These are phyloP conservation scores for Globisporangium lucens DNA, from an alignment of 352 stramenopile species.

Conservation along the genomic window DNA sequence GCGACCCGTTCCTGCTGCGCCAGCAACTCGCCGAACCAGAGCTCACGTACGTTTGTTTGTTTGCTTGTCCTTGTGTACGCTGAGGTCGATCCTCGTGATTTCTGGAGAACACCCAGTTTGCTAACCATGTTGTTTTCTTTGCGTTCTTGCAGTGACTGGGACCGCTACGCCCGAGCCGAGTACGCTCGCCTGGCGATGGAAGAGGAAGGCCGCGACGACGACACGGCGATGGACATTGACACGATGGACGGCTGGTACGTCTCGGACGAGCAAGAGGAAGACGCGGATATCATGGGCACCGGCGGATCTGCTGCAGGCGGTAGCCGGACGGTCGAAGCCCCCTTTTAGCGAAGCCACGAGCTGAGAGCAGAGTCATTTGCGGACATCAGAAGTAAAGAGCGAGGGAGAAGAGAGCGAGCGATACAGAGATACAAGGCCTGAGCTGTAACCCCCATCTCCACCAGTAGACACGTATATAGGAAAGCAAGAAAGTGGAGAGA, in stretches of 20 bases:
- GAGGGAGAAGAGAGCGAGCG: not conserved
- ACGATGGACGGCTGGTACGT: conserved; percentile 90
- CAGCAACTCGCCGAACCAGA: conserved; percentile 89
- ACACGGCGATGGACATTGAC: conserved; percentile 87
- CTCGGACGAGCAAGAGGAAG: conserved; percentile 76
- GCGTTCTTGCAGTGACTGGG: conserved; percentile 88
- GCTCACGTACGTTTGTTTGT: conserved; percentile 61
- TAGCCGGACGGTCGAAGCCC: conserved; percentile 68
- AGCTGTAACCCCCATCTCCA: not conserved
- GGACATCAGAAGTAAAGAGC: not conserved
- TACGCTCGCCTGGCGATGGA: conserved; percentile 97
- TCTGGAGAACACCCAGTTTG: not conserved
- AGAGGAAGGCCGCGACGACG: conserved; percentile 92
- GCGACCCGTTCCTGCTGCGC: conserved; percentile 96
- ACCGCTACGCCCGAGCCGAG: conserved; percentile 96
- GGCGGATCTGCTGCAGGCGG: conserved; percentile 19
- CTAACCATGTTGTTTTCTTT: not conserved
- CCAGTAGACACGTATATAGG: not conserved
- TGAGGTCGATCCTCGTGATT: not conserved
- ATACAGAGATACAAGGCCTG: conserved; percentile 1
- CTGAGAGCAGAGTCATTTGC: not conserved
- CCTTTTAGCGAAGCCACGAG: conserved; percentile 34
- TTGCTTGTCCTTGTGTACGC: not conserved
- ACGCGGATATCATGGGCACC: conserved; percentile 47
- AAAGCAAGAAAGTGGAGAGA: not conserved